Evolutionary conservation across 352 stramenopile species (phyloP), one percentile per base, ranked within the genome.

Genomic region (Hyaloperonospora arabidopsidis): DNA sequence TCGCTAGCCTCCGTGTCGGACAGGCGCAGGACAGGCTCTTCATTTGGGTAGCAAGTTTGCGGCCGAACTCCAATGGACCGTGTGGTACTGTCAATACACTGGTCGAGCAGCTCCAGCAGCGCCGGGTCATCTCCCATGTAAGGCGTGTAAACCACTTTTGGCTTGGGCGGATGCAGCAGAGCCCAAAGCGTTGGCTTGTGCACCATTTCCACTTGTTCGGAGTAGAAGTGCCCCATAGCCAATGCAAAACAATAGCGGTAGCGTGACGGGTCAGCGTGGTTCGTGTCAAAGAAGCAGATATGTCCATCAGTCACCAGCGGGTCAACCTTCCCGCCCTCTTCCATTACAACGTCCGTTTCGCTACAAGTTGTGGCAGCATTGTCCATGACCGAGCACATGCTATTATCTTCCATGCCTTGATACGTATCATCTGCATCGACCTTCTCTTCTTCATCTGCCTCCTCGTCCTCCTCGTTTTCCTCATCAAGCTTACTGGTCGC

Each of bases 261-360:
- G 45, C 76, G 68, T 46, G 68, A 82, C n/a, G 77, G 70, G 15
- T 77, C 63, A n/a, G 56, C 51, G 29, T 78, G 63, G 19, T 86
- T 70, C 2, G 62, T 61, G 54, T 90, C 81, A 51, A 68, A 87
- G 28, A 90, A 86, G 54, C 80, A 90, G 25, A 88, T 55, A 47
- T 74, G 52, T 15, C 80, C 80, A 35, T 90, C 80, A 8, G 66
- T 52, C 25, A 86, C 65, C 23, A 86, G 79, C 6, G 76, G 66
- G n/a, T 61, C 63, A 10, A 46, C 64, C 35, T 59, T 21, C 57
- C 52, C 25, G 25, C 25, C 59, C 17, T 57, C 52, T 10, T 64
- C 22, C 38, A 69, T 45, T 29, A 54, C 23, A 41, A 61, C 67
- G 15, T 56, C 11, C 17, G 39, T 45, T 35, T 51, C 18, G 10